Conservation (phyloP, 2,329 filamentous ascomycete species). For the Coniochaeta ligniaria region DNA sequence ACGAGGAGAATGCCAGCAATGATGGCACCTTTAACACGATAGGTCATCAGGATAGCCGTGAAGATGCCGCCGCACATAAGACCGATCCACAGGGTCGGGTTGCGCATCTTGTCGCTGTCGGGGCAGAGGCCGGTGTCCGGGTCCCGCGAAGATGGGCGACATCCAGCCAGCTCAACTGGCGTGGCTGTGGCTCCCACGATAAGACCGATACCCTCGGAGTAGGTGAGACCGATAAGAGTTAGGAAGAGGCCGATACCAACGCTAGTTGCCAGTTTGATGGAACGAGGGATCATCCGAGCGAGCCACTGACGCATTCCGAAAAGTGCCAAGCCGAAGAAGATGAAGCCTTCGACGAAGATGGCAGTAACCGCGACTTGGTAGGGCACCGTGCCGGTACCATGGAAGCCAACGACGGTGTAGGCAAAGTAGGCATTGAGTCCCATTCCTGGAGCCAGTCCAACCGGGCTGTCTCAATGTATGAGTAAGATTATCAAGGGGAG, state of each 20-base stretch:
- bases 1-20: slow-evolving; percentile 78
- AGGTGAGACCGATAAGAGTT: slow-evolving; percentile 68
- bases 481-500: not conserved
- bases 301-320: slow-evolving; percentile 84
- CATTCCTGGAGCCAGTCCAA: slow-evolving; percentile 68
- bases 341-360: slow-evolving; percentile 81
- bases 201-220: slow-evolving; percentile 74
- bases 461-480: slow-evolving; percentile 31
- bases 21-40: slow-evolving; percentile 79
- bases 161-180: slow-evolving; percentile 70
- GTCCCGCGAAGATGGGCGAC: slow-evolving; percentile 34
- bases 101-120: slow-evolving; percentile 66
- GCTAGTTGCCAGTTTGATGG: slow-evolving; percentile 80
- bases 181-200: slow-evolving; percentile 62
- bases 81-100: slow-evolving; percentile 77
- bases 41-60: slow-evolving; percentile 75
- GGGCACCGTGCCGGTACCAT: slow-evolving; percentile 66
- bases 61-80: slow-evolving; percentile 81
- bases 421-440: slow-evolving; percentile 84
- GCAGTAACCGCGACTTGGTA: slow-evolving; percentile 74
- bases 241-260: slow-evolving; percentile 82
- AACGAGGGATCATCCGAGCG: slow-evolving; percentile 72
- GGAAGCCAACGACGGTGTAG: slow-evolving; percentile 71
- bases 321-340: slow-evolving; percentile 74
- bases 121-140: slow-evolving; percentile 51